These are phyloP conservation scores for Lepidium sativum DNA, from an alignment of 345 rosid species.

Conservation along the genomic window DNA sequence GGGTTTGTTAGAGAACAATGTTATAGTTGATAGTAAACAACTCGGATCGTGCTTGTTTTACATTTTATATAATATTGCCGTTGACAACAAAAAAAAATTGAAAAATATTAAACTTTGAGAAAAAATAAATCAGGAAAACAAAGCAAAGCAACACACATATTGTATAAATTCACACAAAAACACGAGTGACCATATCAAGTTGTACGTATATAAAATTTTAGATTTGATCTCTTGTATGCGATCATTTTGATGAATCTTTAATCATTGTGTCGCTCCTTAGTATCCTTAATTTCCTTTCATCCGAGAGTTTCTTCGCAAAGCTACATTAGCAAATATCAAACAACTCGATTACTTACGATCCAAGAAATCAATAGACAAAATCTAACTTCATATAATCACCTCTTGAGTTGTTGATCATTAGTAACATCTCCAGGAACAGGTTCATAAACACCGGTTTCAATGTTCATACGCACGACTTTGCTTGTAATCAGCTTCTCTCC, in stretches of 20 bases:
- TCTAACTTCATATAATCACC: constrained; percentile 25
- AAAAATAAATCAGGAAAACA: neutral
- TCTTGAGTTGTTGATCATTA: constrained; percentile 46
- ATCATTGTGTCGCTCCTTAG: neutral
- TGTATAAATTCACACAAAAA: neutral
- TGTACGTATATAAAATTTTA: neutral
- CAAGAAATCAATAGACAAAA: neutral
- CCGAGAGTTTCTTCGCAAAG: constrained; percentile 45
- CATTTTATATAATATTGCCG: too few relatives aligned
- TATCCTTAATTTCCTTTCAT: constrained; percentile 37
- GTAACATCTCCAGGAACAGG: constrained; percentile 38
- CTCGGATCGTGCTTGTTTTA: too few relatives aligned
- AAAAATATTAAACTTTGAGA: neutral
- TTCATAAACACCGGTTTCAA: constrained; percentile 47
- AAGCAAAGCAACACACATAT: neutral
- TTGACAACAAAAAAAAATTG: too few relatives aligned
- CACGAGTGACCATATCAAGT: neutral
- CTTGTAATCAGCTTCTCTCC: constrained; percentile 41
- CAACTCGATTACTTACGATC: neutral
- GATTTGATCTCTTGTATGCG: neutral
- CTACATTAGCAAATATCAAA: constrained; percentile 20
- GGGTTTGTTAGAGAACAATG: too few relatives aligned
- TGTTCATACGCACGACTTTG: constrained; percentile 32
- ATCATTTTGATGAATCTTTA: constrained; percentile 8
- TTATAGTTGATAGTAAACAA: too few relatives aligned